Base-by-base conservation (phyloP, 495 filamentous ascomycete species). In the Hypoxylon subgilvum region DNA sequence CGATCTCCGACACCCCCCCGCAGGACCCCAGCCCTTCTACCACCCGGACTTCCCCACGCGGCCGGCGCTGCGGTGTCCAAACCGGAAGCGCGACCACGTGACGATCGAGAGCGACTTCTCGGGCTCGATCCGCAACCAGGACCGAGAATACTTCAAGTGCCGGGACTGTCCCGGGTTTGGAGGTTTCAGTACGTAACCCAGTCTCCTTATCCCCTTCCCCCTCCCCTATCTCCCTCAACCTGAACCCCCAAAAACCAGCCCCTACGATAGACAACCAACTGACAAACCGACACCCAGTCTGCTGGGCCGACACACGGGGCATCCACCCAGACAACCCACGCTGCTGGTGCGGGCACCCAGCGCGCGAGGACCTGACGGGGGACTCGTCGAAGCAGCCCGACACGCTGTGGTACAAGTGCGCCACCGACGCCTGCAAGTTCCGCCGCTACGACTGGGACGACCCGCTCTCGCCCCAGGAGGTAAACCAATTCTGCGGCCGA, bases 361-460 rank as follows among this genome's bases (percentile, higher is more conserved):
- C 60, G 36, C 60, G 60, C 28, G 41, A 53, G 32, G 48, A 53
- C 36, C 18, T 63, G 2, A 34, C 59, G 6, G 36, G 49, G 22
- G 57, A 53, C 4, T n/a, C 2, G 16, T 7, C 52, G 3, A 0
- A 0, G 1, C 12, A 12, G 9, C 45, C 46, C 34, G 17, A 52
- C 23, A 21, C 10, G 7, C 12, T 63, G 0, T 63, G 39, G 18
- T 58, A 63, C 38, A 63, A 57, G 31, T 63, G 60, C 48, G 60
- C 53, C 17, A 63, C 53, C 9, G 28, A 57, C 30, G 22, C 22
- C 2, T 62, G 59, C 22, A 12, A 7, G 2, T 61, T 48, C 32
- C 35, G 39, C 2, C 6, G 46, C 17, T 63, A 21, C 22, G 31
- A 48, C 21, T 52, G 34, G 46, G 34, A 57, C 14, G 55, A 52